These are phyloP conservation scores for Agapanthus africanus DNA, from an alignment of 106 monocot genomes.

Conservation along the genomic window DNA sequence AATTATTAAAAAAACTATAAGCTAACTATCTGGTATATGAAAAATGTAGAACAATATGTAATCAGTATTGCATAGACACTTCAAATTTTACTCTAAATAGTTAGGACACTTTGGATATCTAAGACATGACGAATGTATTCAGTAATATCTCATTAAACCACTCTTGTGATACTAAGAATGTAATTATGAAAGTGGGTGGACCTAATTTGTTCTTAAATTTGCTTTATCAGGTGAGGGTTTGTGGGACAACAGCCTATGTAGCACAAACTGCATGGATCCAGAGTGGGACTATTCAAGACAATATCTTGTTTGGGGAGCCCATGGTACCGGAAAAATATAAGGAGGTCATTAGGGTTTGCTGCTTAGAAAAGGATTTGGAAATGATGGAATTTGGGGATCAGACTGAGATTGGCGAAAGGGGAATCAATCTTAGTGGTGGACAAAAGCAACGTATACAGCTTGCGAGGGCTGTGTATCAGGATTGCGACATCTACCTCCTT, in stretches of 20 bases:
- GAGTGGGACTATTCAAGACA: constrained; percentile 84
- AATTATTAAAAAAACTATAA: too few species aligned
- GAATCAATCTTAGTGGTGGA: constrained; percentile 96
- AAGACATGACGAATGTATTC: background rate
- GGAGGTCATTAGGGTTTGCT: constrained; percentile 67
- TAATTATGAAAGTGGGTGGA: background rate
- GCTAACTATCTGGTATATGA: too few species aligned
- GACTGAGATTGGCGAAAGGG: constrained; percentile 97
- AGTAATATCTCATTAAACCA: background rate
- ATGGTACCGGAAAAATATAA: constrained; percentile 52
- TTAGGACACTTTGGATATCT: too few species aligned
- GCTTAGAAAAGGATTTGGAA: constrained; percentile 82
- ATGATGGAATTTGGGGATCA: constrained; percentile 99
- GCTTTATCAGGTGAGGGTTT: constrained; percentile 60
- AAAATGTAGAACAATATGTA: constrained; percentile 2
- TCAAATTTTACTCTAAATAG: background rate
- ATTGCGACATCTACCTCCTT: constrained; percentile 86
- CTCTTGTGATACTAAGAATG: background rate
- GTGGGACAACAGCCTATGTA: constrained; percentile 86
- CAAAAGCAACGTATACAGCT: constrained; percentile 98
- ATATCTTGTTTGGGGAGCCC: constrained; percentile 72
- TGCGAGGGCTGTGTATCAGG: constrained; percentile 91
- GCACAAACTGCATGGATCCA: constrained; percentile 97
- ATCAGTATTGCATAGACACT: constrained; percentile 65
- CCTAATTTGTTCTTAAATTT: background rate